Percentiles rank a stretch among this genome's conserved stretches.
Conservation (phyloP, 495 filamentous ascomycete genomes). For the Letharia columbiana region DNA sequence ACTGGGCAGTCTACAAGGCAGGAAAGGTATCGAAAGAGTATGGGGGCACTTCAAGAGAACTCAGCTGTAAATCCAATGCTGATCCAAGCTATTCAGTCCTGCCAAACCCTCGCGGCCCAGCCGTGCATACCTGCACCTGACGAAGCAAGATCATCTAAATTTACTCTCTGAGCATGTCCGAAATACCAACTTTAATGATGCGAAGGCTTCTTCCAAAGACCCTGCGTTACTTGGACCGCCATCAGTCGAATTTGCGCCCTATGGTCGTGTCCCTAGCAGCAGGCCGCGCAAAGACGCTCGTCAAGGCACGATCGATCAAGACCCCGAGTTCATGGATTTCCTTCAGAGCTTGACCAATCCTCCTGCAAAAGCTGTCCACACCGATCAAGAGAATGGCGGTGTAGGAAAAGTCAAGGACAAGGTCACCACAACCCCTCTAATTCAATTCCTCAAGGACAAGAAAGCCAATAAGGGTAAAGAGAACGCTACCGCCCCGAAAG, state of each 20-base stretch:
- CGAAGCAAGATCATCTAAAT: slow-evolving; percentile 48
- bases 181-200: slow-evolving; percentile 59
- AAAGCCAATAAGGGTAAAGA: slow-evolving; percentile 84
- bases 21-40: slow-evolving; percentile 89
- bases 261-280: slow-evolving; percentile 69
- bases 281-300: slow-evolving; percentile 64
- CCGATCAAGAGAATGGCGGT: slow-evolving; percentile 45
- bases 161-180: slow-evolving; percentile 59
- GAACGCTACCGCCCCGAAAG: slow-evolving; percentile 34
- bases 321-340: slow-evolving; percentile 89
- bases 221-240: slow-evolving; percentile 64
- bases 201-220: slow-evolving; percentile 58
- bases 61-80: not conserved
- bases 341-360: slow-evolving; percentile 80
- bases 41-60: not conserved
- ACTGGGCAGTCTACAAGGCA: slow-evolving; percentile 67
- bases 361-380: slow-evolving; percentile 43
- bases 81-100: slow-evolving; percentile 42
- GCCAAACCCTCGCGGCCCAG: slow-evolving; percentile 69
- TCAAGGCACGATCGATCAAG: slow-evolving; percentile 91
- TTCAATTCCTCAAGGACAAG: slow-evolving; percentile 84
- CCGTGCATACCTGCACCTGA: slow-evolving; percentile 70
- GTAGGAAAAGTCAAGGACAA: slow-evolving; percentile 53
- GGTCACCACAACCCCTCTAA: slow-evolving; percentile 73
- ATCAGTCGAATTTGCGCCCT: slow-evolving; percentile 69